A percentile compares a stretch with the other conserved stretches of the same genome.
Conservation (phyloP, 768 basidiomycete genomes). For the Suillus weaverae region DNA sequence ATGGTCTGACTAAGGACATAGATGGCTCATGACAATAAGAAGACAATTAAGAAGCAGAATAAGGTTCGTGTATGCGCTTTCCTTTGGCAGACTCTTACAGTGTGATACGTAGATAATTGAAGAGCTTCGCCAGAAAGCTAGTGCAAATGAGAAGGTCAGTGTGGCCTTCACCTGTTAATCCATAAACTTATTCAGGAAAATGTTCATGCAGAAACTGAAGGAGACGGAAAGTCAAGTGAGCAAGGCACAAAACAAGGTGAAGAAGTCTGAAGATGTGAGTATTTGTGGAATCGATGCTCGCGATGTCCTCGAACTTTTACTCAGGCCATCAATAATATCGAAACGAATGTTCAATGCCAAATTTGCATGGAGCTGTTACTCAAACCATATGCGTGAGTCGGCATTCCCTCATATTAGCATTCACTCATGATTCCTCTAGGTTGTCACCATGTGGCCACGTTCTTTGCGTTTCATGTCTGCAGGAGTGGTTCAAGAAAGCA, state of each 20-base stretch:
- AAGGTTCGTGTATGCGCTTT: conserved; percentile 43
- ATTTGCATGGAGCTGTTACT: conserved; percentile 73
- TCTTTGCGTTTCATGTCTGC: conserved; percentile 70
- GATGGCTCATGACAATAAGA: conserved; percentile 48
- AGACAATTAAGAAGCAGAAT: conserved; percentile 50
- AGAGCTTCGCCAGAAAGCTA: conserved; percentile 48
- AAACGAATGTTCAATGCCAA: conserved; percentile 66
- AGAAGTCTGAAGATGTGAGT: conserved; percentile 59
- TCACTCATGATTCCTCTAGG: conserved; percentile 34
- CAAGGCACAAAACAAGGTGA: conserved; percentile 45
- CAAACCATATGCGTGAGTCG: conserved; percentile 65
- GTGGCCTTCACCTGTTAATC: background rate
- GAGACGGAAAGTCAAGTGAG: conserved; percentile 47
- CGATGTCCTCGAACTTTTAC: conserved; percentile 1
- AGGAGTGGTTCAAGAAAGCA: conserved; percentile 76
- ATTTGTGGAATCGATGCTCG: background rate
- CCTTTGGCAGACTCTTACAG: conserved; percentile 8
- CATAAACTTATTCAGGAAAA: conserved; percentile 4
- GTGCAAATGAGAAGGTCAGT: conserved; percentile 39
- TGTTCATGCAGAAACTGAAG: conserved; percentile 38
- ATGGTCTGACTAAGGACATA: conserved; percentile 16
- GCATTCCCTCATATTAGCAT: background rate
- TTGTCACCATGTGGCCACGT: conserved; percentile 77
- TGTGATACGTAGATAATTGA: conserved; percentile 45
- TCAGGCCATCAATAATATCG: conserved; percentile 56